Conservation (phyloP, 225 moss, liverwort and hornwort species). For the Polytrichum commune region DNA sequence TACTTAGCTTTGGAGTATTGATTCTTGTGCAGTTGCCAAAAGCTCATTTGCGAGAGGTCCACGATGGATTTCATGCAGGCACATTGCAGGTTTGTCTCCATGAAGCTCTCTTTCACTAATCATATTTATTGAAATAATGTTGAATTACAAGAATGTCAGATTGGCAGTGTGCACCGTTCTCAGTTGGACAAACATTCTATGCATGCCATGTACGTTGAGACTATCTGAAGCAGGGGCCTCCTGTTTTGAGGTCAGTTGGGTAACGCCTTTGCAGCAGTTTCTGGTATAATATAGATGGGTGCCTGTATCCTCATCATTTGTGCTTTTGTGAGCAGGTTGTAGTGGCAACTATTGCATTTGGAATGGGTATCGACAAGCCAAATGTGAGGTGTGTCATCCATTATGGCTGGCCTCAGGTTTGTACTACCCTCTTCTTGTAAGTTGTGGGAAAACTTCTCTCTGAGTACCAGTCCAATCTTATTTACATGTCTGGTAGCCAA, state of each 20-base stretch:
- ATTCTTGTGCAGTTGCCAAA: constrained; percentile 55
- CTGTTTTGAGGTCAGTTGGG: too few species aligned
- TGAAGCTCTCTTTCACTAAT: constrained; percentile 17
- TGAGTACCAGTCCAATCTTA: too few species aligned
- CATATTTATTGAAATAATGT: constrained; percentile 14
- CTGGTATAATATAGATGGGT: too few species aligned
- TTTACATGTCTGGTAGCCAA: too few species aligned
- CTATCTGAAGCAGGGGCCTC: too few species aligned
- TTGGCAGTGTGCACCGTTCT: too few species aligned
- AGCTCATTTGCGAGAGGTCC: constrained; percentile 60
- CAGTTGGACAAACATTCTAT: too few species aligned
- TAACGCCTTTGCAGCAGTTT: too few species aligned
- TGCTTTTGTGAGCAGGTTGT: constrained; percentile 50
- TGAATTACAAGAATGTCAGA: constrained; percentile 4
- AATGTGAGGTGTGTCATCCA: constrained; percentile 81
- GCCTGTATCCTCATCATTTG: not conserved
- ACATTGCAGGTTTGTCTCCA: constrained; percentile 49
- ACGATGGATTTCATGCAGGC: constrained; percentile 67
- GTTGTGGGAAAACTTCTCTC: too few species aligned
- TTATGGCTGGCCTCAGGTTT: constrained; percentile 86
- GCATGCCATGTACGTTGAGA: too few species aligned
- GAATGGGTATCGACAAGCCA: constrained; percentile 89
- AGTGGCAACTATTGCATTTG: constrained; percentile 86
- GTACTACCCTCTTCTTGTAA: not conserved
- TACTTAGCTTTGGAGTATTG: constrained; percentile 9